phyloP scores from a whole-genome alignment of 1,139 yeast species.

The Starmera stellimalicola region DNA sequence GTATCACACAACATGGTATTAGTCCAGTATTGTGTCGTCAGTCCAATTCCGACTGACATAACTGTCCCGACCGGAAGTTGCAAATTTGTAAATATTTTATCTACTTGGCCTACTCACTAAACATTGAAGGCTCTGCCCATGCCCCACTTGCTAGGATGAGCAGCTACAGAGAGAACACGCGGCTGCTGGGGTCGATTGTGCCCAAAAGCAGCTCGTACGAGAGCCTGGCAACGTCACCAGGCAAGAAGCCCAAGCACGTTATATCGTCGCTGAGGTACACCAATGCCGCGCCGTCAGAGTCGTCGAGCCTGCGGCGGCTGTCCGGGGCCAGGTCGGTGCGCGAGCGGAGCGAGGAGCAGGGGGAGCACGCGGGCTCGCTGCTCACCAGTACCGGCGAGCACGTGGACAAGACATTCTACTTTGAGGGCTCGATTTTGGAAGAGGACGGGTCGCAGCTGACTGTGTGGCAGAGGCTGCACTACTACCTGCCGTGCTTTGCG shows the following conservation, averaged over 20 bases:
- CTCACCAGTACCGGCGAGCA: not conserved
- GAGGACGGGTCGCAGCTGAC: conserved; percentile 20
- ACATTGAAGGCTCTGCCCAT: too few species aligned
- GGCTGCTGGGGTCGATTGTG: not conserved
- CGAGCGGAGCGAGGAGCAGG: too few species aligned
- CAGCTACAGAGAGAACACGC: conserved; percentile 3
- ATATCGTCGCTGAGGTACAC: not conserved
- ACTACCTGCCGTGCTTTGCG: conserved; percentile 72
- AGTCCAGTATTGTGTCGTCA: too few species aligned
- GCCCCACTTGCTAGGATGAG: too few species aligned
- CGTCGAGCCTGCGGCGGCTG: not conserved
- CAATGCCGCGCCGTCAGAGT: not conserved
- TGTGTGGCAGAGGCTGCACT: conserved; percentile 31
- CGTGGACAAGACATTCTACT: not conserved
- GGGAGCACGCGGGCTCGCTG: not conserved
- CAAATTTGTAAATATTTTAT: too few species aligned
- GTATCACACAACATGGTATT: too few species aligned
- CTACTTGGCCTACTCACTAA: too few species aligned
- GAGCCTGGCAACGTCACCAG: not conserved
- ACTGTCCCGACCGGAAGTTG: too few species aligned
- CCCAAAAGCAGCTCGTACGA: not conserved
- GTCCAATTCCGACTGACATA: too few species aligned
- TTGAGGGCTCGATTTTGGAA: not conserved
- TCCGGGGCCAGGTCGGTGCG: not conserved
- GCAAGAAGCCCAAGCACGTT: not conserved